Percentiles rank a stretch among this genome's conserved stretches.
Evolutionary conservation across 2,329 filamentous ascomycete species (phyloP).

Genomic region (Tolypocladium capitatum): DNA sequence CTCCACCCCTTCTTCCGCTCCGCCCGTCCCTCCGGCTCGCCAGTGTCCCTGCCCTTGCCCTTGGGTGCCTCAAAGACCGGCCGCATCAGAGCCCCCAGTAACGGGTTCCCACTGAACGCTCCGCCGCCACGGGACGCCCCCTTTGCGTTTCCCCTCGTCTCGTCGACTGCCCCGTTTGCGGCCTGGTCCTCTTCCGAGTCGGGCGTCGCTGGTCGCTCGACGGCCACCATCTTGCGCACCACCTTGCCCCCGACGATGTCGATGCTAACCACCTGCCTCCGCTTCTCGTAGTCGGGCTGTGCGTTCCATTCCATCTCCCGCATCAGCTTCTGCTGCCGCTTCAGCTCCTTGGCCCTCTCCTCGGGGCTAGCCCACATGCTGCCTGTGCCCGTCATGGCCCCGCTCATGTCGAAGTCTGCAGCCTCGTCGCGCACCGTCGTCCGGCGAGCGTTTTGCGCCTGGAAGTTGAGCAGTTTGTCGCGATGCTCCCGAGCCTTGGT

Average conservation of each 20-base stretch:
- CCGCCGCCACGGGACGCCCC: conserved; percentile 24
- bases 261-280: conserved; percentile 70
- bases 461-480: conserved; percentile 68
- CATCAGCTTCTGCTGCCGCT: conserved; percentile 71
- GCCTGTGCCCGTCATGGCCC: conserved; percentile 29
- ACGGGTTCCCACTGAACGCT: conserved; percentile 55
- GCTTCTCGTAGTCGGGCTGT: conserved; percentile 78
- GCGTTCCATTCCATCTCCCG: conserved; percentile 80
- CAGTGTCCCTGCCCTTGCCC: conserved; percentile 29
- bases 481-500: conserved; percentile 63
- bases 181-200: conserved; percentile 25
- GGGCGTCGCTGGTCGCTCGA: conserved; percentile 44
- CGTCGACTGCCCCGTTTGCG: conserved; percentile 18
- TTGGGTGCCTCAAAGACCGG: conserved; percentile 43
- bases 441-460: conserved; percentile 71
- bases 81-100: conserved; percentile 51
- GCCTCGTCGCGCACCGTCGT: conserved; percentile 84
- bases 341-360: conserved; percentile 70
- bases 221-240: conserved; percentile 54
- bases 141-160: conserved; percentile 21
- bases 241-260: conserved; percentile 69
- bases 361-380: conserved; percentile 72
- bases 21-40: conserved; percentile 24
- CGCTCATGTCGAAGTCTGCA: conserved; percentile 42
- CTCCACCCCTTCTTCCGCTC: conserved; percentile 37